Conservation (phyloP, 441 rosid species). For the Raphanus hybrid region DNA sequence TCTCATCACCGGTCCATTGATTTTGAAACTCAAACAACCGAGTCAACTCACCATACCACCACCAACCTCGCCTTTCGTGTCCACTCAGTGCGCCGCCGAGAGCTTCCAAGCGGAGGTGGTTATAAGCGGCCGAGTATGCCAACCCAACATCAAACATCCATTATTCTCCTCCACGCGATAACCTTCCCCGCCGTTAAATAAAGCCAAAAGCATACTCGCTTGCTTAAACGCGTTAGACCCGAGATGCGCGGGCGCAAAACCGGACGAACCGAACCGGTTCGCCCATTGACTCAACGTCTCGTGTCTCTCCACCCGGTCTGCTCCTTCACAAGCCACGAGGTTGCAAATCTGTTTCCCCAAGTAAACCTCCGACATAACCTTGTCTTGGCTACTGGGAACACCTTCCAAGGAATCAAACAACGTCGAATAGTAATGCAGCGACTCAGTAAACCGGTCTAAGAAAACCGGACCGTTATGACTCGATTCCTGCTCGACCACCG, state of each 20-base stretch:
- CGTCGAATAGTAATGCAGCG: slow-evolving; percentile 77
- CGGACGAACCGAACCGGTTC: slow-evolving; percentile 61
- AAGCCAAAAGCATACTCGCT: slow-evolving; percentile 80
- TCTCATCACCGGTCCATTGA: slow-evolving; percentile 45
- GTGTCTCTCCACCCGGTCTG: slow-evolving; percentile 78
- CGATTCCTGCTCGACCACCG: slow-evolving; percentile 90
- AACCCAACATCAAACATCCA: slow-evolving; percentile 87
- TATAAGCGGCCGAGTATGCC: slow-evolving; percentile 89
- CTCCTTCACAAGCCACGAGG: slow-evolving; percentile 76
- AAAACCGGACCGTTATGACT: slow-evolving; percentile 83
- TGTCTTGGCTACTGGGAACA: slow-evolving; percentile 48
- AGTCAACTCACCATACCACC: slow-evolving; percentile 2
- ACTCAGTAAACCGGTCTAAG: slow-evolving; percentile 81
- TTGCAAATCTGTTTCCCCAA: slow-evolving; percentile 78
- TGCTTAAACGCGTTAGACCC: slow-evolving; percentile 92
- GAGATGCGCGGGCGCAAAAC: slow-evolving; percentile 67
- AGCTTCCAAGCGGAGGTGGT: slow-evolving; percentile 93
- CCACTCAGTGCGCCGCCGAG: slow-evolving; percentile 35
- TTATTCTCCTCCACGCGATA: slow-evolving; percentile 83
- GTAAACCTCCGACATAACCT: slow-evolving; percentile 78
- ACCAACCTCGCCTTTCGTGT: not conserved
- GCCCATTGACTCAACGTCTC: slow-evolving; percentile 76
- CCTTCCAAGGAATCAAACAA: slow-evolving; percentile 90
- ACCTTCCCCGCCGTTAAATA: slow-evolving; percentile 83
- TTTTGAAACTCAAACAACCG: slow-evolving; percentile 24